Base-by-base conservation (phyloP, 2,329 filamentous ascomycete species). In the Didymella segeticola region DNA sequence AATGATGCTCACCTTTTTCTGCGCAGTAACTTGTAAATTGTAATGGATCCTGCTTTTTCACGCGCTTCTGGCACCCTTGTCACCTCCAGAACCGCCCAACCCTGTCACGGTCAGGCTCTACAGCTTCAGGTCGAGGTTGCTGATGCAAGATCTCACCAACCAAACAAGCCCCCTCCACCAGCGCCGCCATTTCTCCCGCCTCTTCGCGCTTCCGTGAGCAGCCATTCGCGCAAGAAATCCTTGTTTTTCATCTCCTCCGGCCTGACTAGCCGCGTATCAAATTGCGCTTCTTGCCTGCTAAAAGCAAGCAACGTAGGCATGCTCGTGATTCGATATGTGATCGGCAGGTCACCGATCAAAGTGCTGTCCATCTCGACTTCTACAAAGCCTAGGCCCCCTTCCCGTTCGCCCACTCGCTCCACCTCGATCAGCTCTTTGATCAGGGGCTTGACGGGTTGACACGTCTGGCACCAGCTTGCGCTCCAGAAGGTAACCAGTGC, bases 241-340 rank as follows among this genome's bases (percentile, higher is more conserved):
- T 70, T 72, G 53, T 76, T 73, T 67, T 75, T 77, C 74, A 83
- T 70, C 39, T 80, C 70, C 17, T 79, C 75, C n/a, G 79, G 64
- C 36, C 67, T 64, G 4, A 71, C 73, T 12, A 82, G 60, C 50
- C 74, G 76, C 1, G 78, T 82, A 58, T 78, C 75, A 23, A 80
- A 63, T 58, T 82, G 79, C 36, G 80, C 74, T 58, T 82, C 80
- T 49, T 77, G 73, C 15, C 80, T 69, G 57, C 79, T 78, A 57
- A 83, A 83, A 0, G 80, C 76, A 43, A 82, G 64, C 27, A 83
- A 56, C 10, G 79, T 82, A 1, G 80, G 80, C 60, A 82, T 76
- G 15, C 73, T 75, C 22, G 75, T 77, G 50, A 82, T 78, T 66
- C 76, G 50, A 59, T 79, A 81, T 48, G 69, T 69, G 30, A 79